These are phyloP conservation scores for Cordyceps farinosa DNA, from an alignment of 2,329 filamentous ascomycete genomes.

Conservation along the genomic window DNA sequence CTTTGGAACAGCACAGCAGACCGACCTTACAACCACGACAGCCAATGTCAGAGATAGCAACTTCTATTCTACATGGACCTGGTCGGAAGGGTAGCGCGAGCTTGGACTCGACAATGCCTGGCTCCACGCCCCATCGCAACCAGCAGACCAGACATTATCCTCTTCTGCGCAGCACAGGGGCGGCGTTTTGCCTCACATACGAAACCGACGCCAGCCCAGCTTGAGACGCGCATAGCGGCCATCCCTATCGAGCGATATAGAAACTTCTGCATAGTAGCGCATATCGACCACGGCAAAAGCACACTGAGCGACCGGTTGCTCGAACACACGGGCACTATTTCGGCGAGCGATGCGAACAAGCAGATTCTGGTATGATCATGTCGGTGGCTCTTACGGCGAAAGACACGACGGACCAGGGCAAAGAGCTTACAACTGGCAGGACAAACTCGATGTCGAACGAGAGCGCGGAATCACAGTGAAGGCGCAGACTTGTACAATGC, in stretches of 20 bases:
- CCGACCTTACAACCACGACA: neutral
- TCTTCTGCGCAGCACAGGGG: neutral
- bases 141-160: neutral
- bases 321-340: slow-evolving; percentile 90
- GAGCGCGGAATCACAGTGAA: slow-evolving; percentile 98
- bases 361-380: slow-evolving; percentile 64
- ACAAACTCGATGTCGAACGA: slow-evolving; percentile 94
- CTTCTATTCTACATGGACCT: slow-evolving; percentile 33
- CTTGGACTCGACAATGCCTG: slow-evolving; percentile 36
- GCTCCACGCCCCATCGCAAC: slow-evolving; percentile 17
- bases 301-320: slow-evolving; percentile 90
- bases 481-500: slow-evolving; percentile 97
- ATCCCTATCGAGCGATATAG: slow-evolving; percentile 78
- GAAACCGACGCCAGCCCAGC: slow-evolving; percentile 32
- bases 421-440: slow-evolving; percentile 35
- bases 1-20: neutral
- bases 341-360: slow-evolving; percentile 76
- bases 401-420: neutral
- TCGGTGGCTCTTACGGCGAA: neutral
- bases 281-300: slow-evolving; percentile 98
- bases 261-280: slow-evolving; percentile 98
- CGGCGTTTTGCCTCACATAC: slow-evolving; percentile 11
- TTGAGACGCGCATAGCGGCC: slow-evolving; percentile 57
- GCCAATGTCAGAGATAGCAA: neutral
- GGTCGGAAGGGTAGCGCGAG: slow-evolving; percentile 36